Evolutionary conservation across 1,284 basidiomycete species (phyloP), one percentile per base, ranked within the genome.

Genomic region (Violaceomyces palustris): DNA sequence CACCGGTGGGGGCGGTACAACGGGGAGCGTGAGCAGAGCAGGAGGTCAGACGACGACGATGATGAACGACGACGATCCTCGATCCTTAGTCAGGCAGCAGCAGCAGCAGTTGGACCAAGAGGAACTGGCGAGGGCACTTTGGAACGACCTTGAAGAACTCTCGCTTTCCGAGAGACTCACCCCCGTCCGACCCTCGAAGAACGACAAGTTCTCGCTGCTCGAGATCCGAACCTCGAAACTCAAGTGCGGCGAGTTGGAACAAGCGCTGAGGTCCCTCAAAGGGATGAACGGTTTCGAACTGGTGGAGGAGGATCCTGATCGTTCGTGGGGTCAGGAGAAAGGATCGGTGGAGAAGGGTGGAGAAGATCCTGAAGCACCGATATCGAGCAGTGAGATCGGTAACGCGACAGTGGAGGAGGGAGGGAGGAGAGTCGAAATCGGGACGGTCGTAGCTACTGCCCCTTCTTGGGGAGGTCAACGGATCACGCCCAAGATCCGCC

Each of bases 401-500:
- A 23, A 6, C 35, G 42, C 32, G 45, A 50, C 6, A 32, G 14
- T 7, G 5, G 6, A 8, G 24, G 36, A 8, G 34, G 6, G 8
- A 21, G 15, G 9, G 18, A 21, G 12, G 9, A 9, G 19, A 38
- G 9, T 18, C 5, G 40, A 12, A 6, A 22, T 9, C 3, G 17
- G 9, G 15, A 22, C 12, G 21, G 30, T 11, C 4, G 19, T 9
- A 21, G 34, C n/a, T n/a, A n/a, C n/a, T n/a, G n/a, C n/a, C n/a
- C n/a, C n/a, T n/a, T n/a, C n/a, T n/a, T n/a, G n/a, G n/a, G n/a
- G n/a, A n/a, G 17, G 6, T 14, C 6, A 23, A 33, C 29, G 22
- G 29, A 35, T 6, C 42, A 55, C 56, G 4, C 54, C 50, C 11
- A 59, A 47, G 18, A 54, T 59, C 18, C 56, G 54, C 19, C 46